phyloP scores from a whole-genome alignment of 2,329 filamentous ascomycete species.

The Xylariaceae sp. region DNA sequence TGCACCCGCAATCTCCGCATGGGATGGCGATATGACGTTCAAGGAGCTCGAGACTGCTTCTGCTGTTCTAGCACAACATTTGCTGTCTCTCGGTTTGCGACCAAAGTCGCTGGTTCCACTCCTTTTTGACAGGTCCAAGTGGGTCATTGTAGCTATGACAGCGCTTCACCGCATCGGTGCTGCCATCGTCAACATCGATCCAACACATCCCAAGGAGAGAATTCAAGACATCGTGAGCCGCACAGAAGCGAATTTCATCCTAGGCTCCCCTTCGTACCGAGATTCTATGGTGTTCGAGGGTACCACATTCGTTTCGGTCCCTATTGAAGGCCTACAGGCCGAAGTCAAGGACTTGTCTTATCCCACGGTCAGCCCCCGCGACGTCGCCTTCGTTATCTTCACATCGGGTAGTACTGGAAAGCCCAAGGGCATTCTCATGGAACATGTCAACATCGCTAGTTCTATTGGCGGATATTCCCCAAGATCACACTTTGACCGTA shows the following conservation, averaged over 20 bases:
- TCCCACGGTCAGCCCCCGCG: background rate
- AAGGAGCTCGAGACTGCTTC: background rate
- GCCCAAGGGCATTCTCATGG: constrained; percentile 11
- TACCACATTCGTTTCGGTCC: background rate
- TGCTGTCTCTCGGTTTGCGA: background rate
- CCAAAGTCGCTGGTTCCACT: constrained; percentile 1
- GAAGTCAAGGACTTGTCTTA: background rate
- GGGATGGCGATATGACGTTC: constrained; percentile 14
- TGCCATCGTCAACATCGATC: constrained; percentile 5
- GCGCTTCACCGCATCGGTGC: constrained; percentile 7
- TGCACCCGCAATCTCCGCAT: constrained; percentile 2
- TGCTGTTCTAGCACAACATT: background rate
- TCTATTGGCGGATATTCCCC: constrained; percentile 1
- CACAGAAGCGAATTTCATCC: background rate
- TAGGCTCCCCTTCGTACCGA: background rate
- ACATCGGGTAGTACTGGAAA: constrained; percentile 17
- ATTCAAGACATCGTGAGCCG: constrained; percentile 7
- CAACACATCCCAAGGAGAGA: constrained; percentile 1
- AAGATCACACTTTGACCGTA: background rate
- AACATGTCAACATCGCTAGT: background rate
- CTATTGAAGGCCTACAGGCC: background rate
- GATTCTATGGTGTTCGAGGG: background rate
- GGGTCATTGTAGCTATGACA: constrained; percentile 7
- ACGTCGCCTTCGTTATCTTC: constrained; percentile 2
- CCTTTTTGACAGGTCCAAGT: constrained; percentile 5